Evolutionary conservation across 352 stramenopile species (phyloP), one percentile per base, ranked within the genome.

Genomic region (Phytophthora ramorum): DNA sequence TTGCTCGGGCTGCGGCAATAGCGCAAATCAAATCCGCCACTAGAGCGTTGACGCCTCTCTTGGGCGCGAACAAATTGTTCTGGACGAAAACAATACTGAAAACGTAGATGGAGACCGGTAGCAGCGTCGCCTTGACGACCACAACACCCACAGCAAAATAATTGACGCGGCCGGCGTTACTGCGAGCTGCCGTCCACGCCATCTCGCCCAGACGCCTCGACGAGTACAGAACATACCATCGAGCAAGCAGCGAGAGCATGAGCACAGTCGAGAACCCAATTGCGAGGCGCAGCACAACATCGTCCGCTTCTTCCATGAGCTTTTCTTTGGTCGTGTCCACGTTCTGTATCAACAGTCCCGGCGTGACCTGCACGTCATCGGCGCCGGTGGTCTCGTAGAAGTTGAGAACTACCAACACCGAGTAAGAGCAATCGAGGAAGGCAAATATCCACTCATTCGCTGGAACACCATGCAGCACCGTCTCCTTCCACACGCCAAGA

Each of bases 181-280:
- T 49, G 34, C 19, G 22, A 19, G 46, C n/a, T 37, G 38, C 12
- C 49, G 37, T 17, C 62, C 62, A 58, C 20, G 44, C 24, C 10
- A 19, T 43, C 12, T 45, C 45, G 4, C 20, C n/a, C 40, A 53
- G 34, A 20, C 14, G 22, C n/a, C 52, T 66, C 3, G 68, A 66
- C 7, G 68, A 64, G 48, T 76, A 76, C 28, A 71, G 17, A 6
- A 73, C 62, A 37, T 45, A 53, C 68, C 63, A 73, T 26, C 63
- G 63, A 47, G 58, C 66, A 47, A 61, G 32, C 16, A 76, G 38
- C 40, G 68, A 70, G 26, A 73, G 9, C 7, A 37, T 38, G 41
- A 76, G 37, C 34, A 73, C 28, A 7, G 38, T 60, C 34, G 51
- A 70, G 43, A 65, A 70, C 2, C 26, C 58, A 56, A 60, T 47